Conservation (phyloP, 345 rosid genomes). For the Syzygium oleosum region DNA sequence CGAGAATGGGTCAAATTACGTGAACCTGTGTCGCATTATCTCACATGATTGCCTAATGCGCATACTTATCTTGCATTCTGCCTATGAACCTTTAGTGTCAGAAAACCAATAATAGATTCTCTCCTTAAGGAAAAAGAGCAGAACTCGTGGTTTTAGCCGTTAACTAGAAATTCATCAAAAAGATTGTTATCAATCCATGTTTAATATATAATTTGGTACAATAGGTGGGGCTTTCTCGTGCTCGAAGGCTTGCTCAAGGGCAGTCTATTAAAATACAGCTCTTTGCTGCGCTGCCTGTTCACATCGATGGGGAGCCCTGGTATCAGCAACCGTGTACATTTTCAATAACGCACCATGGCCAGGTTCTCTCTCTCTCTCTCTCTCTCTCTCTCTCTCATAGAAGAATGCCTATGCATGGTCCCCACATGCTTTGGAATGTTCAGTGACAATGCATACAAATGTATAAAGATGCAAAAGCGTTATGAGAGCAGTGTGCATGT, state of each 20-base stretch:
- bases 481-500: background rate
- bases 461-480: background rate
- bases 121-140: background rate
- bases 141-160: background rate
- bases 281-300: slow-evolving; percentile 74
- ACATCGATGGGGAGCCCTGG: slow-evolving; percentile 99
- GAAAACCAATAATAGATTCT: background rate
- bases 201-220: background rate
- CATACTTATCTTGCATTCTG: background rate
- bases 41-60: background rate
- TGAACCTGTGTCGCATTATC: background rate
- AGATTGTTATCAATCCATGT: background rate
- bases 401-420: background rate
- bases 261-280: slow-evolving; percentile 81
- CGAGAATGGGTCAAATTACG: background rate
- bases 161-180: background rate
- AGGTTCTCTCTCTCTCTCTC: slow-evolving; percentile 41
- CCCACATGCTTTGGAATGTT: background rate
- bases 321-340: slow-evolving; percentile 74
- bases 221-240: slow-evolving; percentile 94
- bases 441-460: background rate
- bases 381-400: background rate
- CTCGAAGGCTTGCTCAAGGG: slow-evolving; percentile 96
- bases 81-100: background rate
- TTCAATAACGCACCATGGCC: slow-evolving; percentile 82